Evolutionary conservation across 768 basidiomycete species (phyloP).

Genomic region (Suillus americanus): DNA sequence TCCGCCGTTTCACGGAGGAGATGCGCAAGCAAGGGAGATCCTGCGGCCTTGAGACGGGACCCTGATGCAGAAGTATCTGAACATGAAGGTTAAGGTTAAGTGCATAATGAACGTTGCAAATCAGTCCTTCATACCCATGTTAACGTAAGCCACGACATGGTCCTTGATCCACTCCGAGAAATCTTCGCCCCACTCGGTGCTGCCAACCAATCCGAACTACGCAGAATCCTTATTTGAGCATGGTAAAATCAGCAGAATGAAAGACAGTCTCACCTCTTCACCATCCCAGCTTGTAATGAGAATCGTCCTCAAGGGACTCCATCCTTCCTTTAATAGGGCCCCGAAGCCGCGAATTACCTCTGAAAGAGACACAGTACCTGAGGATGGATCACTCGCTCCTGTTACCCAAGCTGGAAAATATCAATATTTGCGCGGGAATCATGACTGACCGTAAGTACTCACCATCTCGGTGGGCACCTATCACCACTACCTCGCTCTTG

Average conservation of each 20-base stretch:
- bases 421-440: not conserved
- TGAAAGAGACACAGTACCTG: constrained; percentile 75
- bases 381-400: constrained; percentile 77
- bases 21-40: constrained; percentile 82
- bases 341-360: constrained; percentile 81
- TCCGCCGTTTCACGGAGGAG: constrained; percentile 67
- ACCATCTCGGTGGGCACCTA: constrained; percentile 79
- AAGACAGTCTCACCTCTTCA: constrained; percentile 47
- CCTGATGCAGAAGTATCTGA: constrained; percentile 50
- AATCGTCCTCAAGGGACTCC: constrained; percentile 81
- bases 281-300: constrained; percentile 76
- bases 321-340: constrained; percentile 62
- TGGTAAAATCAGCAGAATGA: not conserved
- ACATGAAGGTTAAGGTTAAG: not conserved
- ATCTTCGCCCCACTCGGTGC: constrained; percentile 71
- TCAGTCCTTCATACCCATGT: constrained; percentile 41
- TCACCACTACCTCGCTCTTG: constrained; percentile 62
- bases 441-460: constrained; percentile 15
- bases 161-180: constrained; percentile 54
- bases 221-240: not conserved
- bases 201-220: constrained; percentile 54
- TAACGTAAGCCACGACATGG: constrained; percentile 62
- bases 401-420: constrained; percentile 32
- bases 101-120: constrained; percentile 4
- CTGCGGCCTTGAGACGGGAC: constrained; percentile 49